Evolutionary conservation across 176 grass and related monocot genomes (phyloP), one percentile per base, ranked within the genome.

Genomic region (Elymus sibiricus): DNA sequence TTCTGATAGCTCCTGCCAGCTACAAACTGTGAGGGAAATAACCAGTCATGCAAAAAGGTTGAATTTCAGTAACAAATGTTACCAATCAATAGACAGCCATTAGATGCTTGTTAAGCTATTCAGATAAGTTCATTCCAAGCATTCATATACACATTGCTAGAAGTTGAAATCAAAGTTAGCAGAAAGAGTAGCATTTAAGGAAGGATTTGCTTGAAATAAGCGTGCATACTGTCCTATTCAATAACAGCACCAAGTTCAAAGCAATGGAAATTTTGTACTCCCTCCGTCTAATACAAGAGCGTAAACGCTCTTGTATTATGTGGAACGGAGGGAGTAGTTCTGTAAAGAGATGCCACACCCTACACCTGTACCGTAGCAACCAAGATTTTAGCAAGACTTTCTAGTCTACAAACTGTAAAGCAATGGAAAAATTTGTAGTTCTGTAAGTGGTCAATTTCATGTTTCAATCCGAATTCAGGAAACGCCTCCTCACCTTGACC

Each of bases 401-500:
- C 40, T 44, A 46, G 43, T 46, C 43, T 1, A 46, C 43, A 46
- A 46, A 46, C 12, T 46, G 43, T 46, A 46, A 46, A 46, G 12
- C 43, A 46, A 46, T 46, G 43, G 43, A 0, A 14, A 46, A 46
- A 0, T 14, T 14, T 46, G 43, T 46, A 46, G 43, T 46, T 46
- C 43, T 46, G 43, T 46, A 46, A 46, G 43, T 46, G 43, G 12
- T 46, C 43, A 15, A 15, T 47, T 47, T 47, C 15, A 47, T 15
- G 44, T 47, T 47, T 47, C 44, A 47, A 47, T 47, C 13, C 44
- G 44, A 47, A 5, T 38, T 70, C 6, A 77, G 37, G 24, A 53
- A 61, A 13, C 2, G 0, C 4, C 0, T 53, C 11, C 81, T 86
- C 17, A 94, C 95, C 92, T 93, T 97, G 63, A 94, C 37, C 15